Base-by-base conservation (phyloP, 192 early-diverging fungal genomes). In the Phycomyces blakesleeanus region DNA sequence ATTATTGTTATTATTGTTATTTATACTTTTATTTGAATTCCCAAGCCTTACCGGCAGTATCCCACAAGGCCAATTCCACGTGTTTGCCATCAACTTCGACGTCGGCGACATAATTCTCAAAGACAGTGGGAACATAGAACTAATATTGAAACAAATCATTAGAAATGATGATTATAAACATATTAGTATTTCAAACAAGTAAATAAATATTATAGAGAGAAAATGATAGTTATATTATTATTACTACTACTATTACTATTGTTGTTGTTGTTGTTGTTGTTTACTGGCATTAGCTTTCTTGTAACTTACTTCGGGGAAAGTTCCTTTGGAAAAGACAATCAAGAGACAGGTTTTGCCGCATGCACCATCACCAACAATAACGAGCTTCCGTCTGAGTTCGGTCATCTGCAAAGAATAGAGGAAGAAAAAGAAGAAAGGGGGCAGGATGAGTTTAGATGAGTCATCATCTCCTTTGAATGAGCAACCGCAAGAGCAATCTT, bases 281-380 rank as follows among this genome's bases (percentile, higher is more conserved):
- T n/a, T n/a, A n/a, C n/a, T n/a, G n/a, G n/a, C n/a, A n/a, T n/a
- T n/a, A n/a, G n/a, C n/a, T n/a, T n/a, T n/a, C n/a, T n/a, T 50
- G 50, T 14, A 26, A 72, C 55, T 73, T 76, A 89, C 88, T 76
- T 90, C 87, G 62, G 93, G 93, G 81, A 96, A 96, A 50, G 80
- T 71, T 47, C 88, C 89, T 73, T 91, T 89, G 58, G 84, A 86
- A 54, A 92, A 96, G 66, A 91, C 88, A 64, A 89, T 85, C 64
- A 94, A 74, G 65, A 93, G 78, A 72, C 91, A 97, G 9, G 92
- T 95, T 76, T 97, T 97, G 68, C 93, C 94, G 70, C 89, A 89
- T 51, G 91, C 90, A 75, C 93, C 93, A 72, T 97, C 94, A 49
- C 94, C 94, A n/a, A 97, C 86, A 57, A 94, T 89, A 44, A 94